Base-by-base conservation (phyloP, 140 eudicot species). In the Oenanthe javanica region DNA sequence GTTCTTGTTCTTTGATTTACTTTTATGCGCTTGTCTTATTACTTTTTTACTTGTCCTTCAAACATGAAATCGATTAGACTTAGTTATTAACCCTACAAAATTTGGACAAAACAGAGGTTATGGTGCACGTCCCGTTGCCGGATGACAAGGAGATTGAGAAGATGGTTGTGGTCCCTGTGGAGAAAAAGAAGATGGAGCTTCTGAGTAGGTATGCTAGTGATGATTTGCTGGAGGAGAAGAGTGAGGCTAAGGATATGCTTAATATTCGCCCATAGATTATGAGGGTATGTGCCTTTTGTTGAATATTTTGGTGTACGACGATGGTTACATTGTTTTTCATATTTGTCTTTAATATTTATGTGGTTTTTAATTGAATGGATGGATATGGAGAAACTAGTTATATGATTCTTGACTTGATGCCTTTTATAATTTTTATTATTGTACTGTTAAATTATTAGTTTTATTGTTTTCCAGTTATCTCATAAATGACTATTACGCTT, bases 111-210 rank as follows among this genome's bases (percentile, higher is more conserved):
- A 90, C 67, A 77, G 93, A 94, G 87, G 91, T 94, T 85, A 90
- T 94, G 64, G 98, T 91, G 14, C 98, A 94, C 27, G 98, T 94
- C 6, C 97, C 98, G 0, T 70, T 94, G 86, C 98, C 97, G 0
- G 98, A 94, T 85, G 94, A 91, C 82, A 90, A 90, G 86, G 98
- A 91, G 97, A 94, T 91, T 66, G 95, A 94, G 86, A 89, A 79
- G 86, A 94, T 91, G 96, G 87, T 91, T 38, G 82, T 94, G 87
- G 94, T 85, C n/a, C n/a, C n/a, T n/a, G n/a, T n/a, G n/a, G n/a
- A 94, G 89, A 94, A 94, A 93, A 94, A 94, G 88, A 94, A 94
- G 89, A 83, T 76, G 91, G 98, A 94, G 86, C 85, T 94, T 86
- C 79, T 94, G 88, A 92, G 91, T 21, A 90, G 85, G 87, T 94